Percentiles rank a stretch among this genome's conserved stretches.
phyloP scores from a whole-genome alignment of 495 filamentous ascomycete genomes.

The Penicillium cosmopolitanum region DNA sequence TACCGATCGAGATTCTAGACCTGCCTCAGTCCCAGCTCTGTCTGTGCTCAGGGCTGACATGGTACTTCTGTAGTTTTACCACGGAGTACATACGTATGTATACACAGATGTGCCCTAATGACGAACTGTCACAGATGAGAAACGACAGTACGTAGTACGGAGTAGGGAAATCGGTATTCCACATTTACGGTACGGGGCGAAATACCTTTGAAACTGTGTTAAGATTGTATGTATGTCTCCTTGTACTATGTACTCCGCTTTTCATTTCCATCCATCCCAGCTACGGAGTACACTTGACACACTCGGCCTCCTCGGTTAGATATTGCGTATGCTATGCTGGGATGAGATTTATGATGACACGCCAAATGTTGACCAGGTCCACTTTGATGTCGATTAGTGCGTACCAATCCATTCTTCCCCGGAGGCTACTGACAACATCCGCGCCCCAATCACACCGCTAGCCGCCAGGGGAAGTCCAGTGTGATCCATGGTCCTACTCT shows the following conservation, averaged over 20 bases:
- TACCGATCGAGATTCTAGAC: conserved; percentile 13
- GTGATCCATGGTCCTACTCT: conserved; percentile 15
- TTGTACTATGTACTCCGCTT: too few species aligned
- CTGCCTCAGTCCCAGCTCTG: background rate
- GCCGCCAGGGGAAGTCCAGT: conserved; percentile 17
- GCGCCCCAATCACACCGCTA: conserved; percentile 16
- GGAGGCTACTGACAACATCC: conserved; percentile 9
- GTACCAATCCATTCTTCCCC: background rate
- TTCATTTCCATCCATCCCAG: background rate
- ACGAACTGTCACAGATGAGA: background rate
- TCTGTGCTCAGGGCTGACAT: too few species aligned
- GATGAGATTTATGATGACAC: background rate
- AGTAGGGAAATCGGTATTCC: too few species aligned
- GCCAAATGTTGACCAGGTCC: background rate
- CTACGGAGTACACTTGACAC: background rate
- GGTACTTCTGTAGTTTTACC: background rate
- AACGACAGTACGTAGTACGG: too few species aligned
- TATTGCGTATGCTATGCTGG: background rate
- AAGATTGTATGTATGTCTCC: too few species aligned
- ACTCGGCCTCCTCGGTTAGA: background rate
- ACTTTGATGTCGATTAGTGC: background rate
- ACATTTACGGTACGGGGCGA: too few species aligned
- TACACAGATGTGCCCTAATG: background rate
- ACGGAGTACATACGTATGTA: background rate
- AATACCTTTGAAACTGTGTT: too few species aligned